Conservation (phyloP, 192 early-diverging fungal species). For the Backusella circina region DNA sequence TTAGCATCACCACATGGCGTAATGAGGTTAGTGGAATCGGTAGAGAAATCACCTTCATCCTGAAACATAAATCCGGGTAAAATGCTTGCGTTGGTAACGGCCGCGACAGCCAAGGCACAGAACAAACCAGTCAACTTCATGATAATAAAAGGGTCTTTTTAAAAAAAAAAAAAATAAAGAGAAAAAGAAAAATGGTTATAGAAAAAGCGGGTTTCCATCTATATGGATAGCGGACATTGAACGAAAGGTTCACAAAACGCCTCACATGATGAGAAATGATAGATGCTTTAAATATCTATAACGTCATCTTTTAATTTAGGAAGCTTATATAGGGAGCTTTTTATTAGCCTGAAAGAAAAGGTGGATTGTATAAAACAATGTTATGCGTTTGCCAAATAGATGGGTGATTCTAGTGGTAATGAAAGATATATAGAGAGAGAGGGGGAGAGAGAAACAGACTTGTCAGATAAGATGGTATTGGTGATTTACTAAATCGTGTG, state of each 20-base stretch:
- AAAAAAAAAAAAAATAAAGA: background rate
- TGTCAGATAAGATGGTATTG: too few species aligned
- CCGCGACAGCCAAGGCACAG: background rate
- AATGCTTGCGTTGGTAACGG: background rate
- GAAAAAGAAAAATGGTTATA: background rate
- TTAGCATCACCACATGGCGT: conserved; percentile 20
- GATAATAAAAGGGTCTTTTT: background rate
- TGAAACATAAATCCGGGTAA: conserved; percentile 9
- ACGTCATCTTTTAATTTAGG: too few species aligned
- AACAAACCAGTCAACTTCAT: background rate
- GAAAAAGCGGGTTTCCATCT: background rate
- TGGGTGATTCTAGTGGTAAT: too few species aligned
- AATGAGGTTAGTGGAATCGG: conserved; percentile 25
- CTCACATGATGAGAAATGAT: background rate
- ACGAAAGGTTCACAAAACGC: background rate
- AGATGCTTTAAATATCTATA: background rate
- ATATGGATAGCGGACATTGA: background rate
- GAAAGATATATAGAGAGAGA: too few species aligned
- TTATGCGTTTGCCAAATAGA: too few species aligned
- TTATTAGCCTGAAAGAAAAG: too few species aligned
- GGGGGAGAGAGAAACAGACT: too few species aligned
- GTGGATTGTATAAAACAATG: too few species aligned
- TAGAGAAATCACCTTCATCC: background rate
- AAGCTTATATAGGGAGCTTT: too few species aligned
- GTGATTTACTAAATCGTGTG: too few species aligned